phyloP scores from a whole-genome alignment of 2,329 filamentous ascomycete genomes.

The Cercospora sp. region DNA sequence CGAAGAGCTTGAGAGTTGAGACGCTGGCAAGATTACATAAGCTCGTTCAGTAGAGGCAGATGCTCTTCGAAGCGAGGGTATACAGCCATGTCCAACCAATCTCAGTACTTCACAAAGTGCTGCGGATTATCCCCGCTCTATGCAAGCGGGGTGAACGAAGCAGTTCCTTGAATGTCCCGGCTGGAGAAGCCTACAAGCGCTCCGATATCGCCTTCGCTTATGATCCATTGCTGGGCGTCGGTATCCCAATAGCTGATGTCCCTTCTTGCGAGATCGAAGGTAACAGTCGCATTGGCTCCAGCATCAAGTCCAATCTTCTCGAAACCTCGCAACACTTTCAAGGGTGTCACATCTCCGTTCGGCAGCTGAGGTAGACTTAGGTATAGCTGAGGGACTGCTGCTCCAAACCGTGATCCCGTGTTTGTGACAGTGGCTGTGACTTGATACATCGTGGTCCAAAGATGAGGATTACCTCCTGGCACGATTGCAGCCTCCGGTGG shows the following conservation, averaged over 20 bases:
- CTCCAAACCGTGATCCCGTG: slow-evolving; percentile 57
- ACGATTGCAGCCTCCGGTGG: slow-evolving; percentile 53
- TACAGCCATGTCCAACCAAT: background rate
- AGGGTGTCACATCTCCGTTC: slow-evolving; percentile 48
- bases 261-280: slow-evolving; percentile 40
- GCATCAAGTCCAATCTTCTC: slow-evolving; percentile 45
- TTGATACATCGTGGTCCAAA: slow-evolving; percentile 59
- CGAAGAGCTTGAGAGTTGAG: background rate
- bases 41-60: background rate
- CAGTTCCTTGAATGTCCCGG: slow-evolving; percentile 28
- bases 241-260: slow-evolving; percentile 43
- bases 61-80: background rate
- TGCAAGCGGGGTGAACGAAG: slow-evolving; percentile 22
- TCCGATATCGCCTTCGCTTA: slow-evolving; percentile 30
- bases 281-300: slow-evolving; percentile 26
- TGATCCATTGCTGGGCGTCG: slow-evolving; percentile 39
- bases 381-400: slow-evolving; percentile 61
- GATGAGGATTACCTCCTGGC: slow-evolving; percentile 63
- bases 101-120: background rate
- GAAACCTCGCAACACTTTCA: slow-evolving; percentile 48
- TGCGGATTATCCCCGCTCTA: background rate
- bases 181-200: slow-evolving; percentile 31
- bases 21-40: background rate
- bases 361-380: slow-evolving; percentile 48
- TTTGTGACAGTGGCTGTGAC: slow-evolving; percentile 60